phyloP scores from a whole-genome alignment of 148 eudicot species.

The Euryodendron excelsum region DNA sequence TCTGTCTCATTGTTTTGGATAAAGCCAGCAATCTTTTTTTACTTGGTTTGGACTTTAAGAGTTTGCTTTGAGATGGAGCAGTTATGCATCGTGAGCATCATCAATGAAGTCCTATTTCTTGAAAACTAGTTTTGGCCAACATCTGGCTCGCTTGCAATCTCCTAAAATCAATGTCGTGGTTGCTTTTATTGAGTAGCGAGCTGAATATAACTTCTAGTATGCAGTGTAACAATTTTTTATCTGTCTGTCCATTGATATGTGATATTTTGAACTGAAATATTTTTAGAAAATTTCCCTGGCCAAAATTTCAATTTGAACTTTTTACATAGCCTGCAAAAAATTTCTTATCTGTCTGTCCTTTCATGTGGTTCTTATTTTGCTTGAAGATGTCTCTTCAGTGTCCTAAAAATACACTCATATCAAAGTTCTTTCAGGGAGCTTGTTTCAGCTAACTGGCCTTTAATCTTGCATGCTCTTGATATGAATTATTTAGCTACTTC shows the following conservation, averaged over 20 bases:
- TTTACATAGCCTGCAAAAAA: background rate
- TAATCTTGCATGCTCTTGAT: background rate
- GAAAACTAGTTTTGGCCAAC: background rate
- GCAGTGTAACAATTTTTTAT: background rate
- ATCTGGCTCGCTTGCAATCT: background rate
- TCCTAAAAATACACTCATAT: background rate
- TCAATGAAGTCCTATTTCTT: background rate
- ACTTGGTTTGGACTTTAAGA: slow-evolving; percentile 2
- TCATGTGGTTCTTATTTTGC: background rate
- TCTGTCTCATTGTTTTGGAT: background rate
- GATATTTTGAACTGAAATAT: background rate
- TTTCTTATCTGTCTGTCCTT: too few species aligned
- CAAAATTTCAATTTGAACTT: background rate
- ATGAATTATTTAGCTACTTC: background rate
- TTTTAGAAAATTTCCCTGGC: background rate
- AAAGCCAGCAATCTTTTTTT: background rate
- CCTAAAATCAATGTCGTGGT: background rate
- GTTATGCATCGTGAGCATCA: background rate
- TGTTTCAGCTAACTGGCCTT: background rate
- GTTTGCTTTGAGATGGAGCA: background rate
- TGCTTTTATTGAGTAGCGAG: background rate
- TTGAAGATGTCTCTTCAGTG: background rate
- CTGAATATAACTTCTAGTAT: background rate
- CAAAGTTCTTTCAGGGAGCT: background rate
- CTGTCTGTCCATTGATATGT: background rate